A percentile compares a stretch with the other conserved stretches of the same genome.
Evolutionary conservation across 768 basidiomycete genomes (phyloP).

Genomic region (Crassisporium funariophilum): DNA sequence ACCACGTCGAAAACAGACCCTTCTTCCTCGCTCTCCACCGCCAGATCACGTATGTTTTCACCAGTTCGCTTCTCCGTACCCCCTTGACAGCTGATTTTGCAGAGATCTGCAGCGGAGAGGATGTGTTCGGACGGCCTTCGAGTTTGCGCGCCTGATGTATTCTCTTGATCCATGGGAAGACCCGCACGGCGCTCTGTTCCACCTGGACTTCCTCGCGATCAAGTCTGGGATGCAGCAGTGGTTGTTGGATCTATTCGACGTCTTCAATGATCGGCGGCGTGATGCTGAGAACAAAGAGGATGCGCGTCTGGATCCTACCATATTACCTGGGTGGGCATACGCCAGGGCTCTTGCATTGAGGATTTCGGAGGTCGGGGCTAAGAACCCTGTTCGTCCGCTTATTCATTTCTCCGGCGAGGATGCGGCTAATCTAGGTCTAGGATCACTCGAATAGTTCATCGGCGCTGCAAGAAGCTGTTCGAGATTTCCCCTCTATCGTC

Average conservation of each 20-base stretch:
- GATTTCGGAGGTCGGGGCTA: slow-evolving; percentile 48
- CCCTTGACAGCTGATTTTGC: slow-evolving; percentile 1
- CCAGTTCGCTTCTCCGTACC: neutral
- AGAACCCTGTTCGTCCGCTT: slow-evolving; percentile 34
- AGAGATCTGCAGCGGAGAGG: slow-evolving; percentile 90
- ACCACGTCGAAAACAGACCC: slow-evolving; percentile 87
- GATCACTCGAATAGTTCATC: slow-evolving; percentile 60
- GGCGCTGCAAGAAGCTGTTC: slow-evolving; percentile 73
- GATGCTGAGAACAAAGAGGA: slow-evolving; percentile 19
- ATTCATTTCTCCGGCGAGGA: neutral
- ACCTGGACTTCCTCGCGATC: slow-evolving; percentile 83
- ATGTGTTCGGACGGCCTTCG: slow-evolving; percentile 86
- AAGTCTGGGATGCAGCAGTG: slow-evolving; percentile 81
- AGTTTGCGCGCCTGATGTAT: slow-evolving; percentile 85
- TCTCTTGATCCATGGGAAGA: slow-evolving; percentile 86
- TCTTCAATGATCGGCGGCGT: slow-evolving; percentile 36
- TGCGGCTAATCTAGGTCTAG: too few species aligned
- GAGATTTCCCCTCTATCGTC: slow-evolving; percentile 78
- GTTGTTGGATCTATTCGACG: slow-evolving; percentile 70
- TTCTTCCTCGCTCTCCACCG: slow-evolving; percentile 90
- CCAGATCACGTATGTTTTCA: slow-evolving; percentile 67
- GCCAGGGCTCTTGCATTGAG: slow-evolving; percentile 69
- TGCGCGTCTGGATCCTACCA: slow-evolving; percentile 48
- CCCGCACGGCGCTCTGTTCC: slow-evolving; percentile 82
- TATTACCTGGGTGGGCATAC: slow-evolving; percentile 80